Evolutionary conservation across 116 monocot species (phyloP), one percentile per base, ranked within the genome.

Genomic region (Cymodocea nodosa): DNA sequence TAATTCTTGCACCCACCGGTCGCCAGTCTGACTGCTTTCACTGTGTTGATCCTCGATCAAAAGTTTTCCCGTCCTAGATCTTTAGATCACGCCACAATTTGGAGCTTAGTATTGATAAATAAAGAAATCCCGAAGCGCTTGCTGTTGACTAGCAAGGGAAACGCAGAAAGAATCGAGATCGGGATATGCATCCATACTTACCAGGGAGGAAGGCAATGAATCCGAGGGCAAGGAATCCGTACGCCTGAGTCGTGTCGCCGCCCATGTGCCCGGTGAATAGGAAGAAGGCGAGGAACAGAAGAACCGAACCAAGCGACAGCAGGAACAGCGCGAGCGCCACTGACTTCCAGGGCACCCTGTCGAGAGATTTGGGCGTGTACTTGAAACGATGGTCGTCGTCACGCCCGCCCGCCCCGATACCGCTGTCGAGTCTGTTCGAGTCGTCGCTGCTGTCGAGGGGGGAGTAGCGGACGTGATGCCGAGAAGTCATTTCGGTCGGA

Each of bases 181-280:
- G 0, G 50, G 44, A 44, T 8, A 44, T 9, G 44, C 44, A 12
- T 44, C 44, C 11, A 44, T 44, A 30, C 30, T 1, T 86, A 94
- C 94, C 94, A 40, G 94, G 94, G 59, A 94, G 84, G 73, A 94
- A 94, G 3, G 94, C 68, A 60, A 94, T 82, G 57, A 89, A 70
- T 22, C 94, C 89, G 36, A 94, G 78, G 62, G 74, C 66, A 34
- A 94, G 64, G 5, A 94, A 79, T 5, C 94, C 94, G 20, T 76
- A 78, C 10, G 84, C 89, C 54, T 94, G 89, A 30, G 84, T 80
- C 35, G 16, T 59, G 55, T 94, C 94, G 24, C 94, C 94, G 4
- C 71, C 86, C 86, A 94, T 89, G 68, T 94, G 94, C 25, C 86
- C 86, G 3, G 89, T 77, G 59, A 84, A 80, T 48, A 94, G 70